Evolutionary conservation across 306 rosid genomes (phyloP).

Genomic region (Acacia confusa): DNA sequence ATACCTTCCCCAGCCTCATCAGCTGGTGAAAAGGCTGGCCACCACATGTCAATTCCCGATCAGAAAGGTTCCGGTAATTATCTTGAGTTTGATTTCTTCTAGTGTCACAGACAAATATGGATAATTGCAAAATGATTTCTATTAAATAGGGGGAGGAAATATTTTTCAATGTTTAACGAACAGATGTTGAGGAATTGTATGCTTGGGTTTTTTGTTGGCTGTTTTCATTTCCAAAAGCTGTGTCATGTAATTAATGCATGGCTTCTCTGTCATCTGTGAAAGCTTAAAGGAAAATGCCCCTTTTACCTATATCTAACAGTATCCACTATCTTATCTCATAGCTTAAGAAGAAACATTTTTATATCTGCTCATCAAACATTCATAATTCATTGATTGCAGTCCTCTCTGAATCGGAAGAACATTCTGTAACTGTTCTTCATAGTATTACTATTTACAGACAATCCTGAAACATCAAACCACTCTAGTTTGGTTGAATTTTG

Average conservation of each 20-base stretch:
- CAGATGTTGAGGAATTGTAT: conserved; percentile 59
- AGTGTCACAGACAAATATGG: conserved; percentile 40
- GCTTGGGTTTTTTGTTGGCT: conserved; percentile 54
- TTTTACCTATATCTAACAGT: conserved; percentile 13
- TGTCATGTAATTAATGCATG: conserved; percentile 58
- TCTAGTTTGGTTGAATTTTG: too few species aligned
- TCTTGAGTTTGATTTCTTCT: conserved; percentile 98
- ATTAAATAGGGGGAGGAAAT: conserved; percentile 37
- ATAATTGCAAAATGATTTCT: conserved; percentile 49
- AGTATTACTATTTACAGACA: background rate
- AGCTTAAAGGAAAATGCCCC: conserved; percentile 29
- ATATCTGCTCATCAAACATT: background rate
- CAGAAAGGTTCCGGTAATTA: conserved; percentile 81
- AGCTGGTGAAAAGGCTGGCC: conserved; percentile 56
- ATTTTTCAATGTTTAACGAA: conserved; percentile 57
- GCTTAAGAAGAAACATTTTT: background rate
- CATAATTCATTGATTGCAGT: background rate
- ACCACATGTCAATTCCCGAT: conserved; percentile 53
- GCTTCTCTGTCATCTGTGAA: conserved; percentile 52
- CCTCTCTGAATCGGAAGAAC: background rate
- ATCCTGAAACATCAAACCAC: background rate
- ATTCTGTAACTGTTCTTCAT: background rate
- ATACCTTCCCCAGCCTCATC: conserved; percentile 73
- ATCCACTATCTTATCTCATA: background rate
- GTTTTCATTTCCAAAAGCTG: conserved; percentile 54